These are phyloP conservation scores for Boletus rubropictus DNA, from an alignment of 768 basidiomycete species.

Conservation along the genomic window DNA sequence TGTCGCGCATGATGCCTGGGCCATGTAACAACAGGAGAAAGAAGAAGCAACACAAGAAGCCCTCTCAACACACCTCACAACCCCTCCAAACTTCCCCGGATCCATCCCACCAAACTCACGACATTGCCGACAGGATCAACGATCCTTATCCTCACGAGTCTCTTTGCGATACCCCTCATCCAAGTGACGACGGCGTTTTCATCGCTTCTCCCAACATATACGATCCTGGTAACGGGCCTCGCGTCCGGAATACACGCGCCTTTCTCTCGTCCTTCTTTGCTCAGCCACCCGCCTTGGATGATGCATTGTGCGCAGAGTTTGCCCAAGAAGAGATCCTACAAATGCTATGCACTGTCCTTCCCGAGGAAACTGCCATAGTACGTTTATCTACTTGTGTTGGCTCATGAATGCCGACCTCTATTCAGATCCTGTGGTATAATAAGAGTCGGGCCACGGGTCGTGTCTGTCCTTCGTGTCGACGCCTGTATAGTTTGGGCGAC, in stretches of 20 bases:
- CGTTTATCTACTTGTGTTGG: constrained; percentile 19
- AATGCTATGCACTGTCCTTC: constrained; percentile 64
- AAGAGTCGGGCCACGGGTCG: constrained; percentile 66
- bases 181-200: constrained; percentile 13
- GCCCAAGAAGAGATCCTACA: constrained; percentile 68
- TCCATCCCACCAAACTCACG: not conserved
- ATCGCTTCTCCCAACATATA: constrained; percentile 57
- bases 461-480: constrained; percentile 72
- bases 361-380: constrained; percentile 68
- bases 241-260: constrained; percentile 58
- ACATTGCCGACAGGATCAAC: constrained; percentile 4
- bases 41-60: constrained; percentile 33
- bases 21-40: constrained; percentile 51
- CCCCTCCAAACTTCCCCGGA: not conserved
- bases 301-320: constrained; percentile 71
- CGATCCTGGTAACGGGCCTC: constrained; percentile 75
- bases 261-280: constrained; percentile 69
- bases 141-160: constrained; percentile 8
- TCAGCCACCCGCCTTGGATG: constrained; percentile 54
- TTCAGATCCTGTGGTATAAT: constrained; percentile 79
- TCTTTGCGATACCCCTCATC: not conserved
- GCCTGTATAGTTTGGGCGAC: constrained; percentile 69
- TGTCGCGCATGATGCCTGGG: constrained; percentile 46
- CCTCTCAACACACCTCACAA: not conserved
- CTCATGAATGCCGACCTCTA: not conserved